Conservation (phyloP, 371 early-diverging fungal genomes). For the Mucor lusitanicus region DNA sequence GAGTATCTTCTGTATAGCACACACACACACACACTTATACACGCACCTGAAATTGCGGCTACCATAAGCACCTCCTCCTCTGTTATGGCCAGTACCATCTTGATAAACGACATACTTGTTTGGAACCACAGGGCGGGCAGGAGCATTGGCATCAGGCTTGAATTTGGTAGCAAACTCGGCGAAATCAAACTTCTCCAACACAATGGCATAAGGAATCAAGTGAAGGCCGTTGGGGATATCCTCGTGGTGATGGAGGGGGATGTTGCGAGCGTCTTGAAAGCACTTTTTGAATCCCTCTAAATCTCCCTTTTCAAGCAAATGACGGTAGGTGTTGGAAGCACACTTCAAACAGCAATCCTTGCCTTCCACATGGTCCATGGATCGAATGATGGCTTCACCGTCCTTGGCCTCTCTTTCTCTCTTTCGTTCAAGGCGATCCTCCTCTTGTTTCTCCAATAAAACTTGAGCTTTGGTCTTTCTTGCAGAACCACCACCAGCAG, state of each 20-base stretch:
- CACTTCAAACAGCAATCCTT: conserved; percentile 43
- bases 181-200: conserved; percentile 25
- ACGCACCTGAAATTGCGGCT: conserved; percentile 21
- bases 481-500: neutral
- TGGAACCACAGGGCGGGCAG: conserved; percentile 17
- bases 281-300: conserved; percentile 16
- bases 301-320: conserved; percentile 25
- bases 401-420: conserved; percentile 12
- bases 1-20: neutral
- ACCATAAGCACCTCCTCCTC: neutral
- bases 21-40: neutral
- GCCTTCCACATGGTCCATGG: neutral
- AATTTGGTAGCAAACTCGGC: conserved; percentile 9
- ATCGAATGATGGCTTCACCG: conserved; percentile 6
- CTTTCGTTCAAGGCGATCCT: conserved; percentile 18
- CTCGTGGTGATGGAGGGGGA: conserved; percentile 28
- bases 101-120: conserved; percentile 18
- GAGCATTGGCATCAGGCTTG: neutral
- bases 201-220: conserved; percentile 24
- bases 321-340: conserved; percentile 22
- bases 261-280: conserved; percentile 13
- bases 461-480: conserved; percentile 17
- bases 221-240: conserved; percentile 19
- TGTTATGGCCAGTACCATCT: conserved; percentile 39
- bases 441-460: conserved; percentile 12